phyloP scores from a whole-genome alignment of 176 grass and related monocot genomes.

The Poa annua region DNA sequence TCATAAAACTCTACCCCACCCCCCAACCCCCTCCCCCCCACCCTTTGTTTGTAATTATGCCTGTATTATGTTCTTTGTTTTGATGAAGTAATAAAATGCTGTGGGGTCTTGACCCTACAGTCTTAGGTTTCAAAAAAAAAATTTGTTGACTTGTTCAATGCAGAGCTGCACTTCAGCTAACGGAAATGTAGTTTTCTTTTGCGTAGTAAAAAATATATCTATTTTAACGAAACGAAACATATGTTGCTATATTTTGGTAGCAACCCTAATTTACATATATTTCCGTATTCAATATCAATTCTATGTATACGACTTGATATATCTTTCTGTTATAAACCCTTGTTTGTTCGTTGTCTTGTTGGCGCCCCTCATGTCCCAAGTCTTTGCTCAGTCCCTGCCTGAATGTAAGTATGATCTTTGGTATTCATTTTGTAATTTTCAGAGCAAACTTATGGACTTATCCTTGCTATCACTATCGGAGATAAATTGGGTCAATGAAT shows the following conservation, averaged over 20 bases:
- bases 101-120: too few relatives aligned
- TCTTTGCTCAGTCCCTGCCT: not conserved
- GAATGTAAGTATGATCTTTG: not conserved
- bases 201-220: not conserved
- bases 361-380: not conserved
- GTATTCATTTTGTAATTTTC: slow-evolving; percentile 33
- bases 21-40: too few relatives aligned
- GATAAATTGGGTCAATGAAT: slow-evolving; percentile 83
- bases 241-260: slow-evolving; percentile 6
- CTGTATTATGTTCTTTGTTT: too few relatives aligned
- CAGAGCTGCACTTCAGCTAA: not conserved
- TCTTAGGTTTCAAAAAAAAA: too few relatives aligned
- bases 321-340: not conserved
- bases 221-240: not conserved
- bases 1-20: too few relatives aligned
- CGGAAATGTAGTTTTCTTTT: slow-evolving; percentile 11
- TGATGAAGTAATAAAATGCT: too few relatives aligned
- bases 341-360: not conserved
- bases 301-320: slow-evolving; percentile 2
- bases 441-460: slow-evolving; percentile 76
- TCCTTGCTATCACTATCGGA: slow-evolving; percentile 72
- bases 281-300: not conserved
- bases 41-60: too few relatives aligned
- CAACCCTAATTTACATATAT: slow-evolving; percentile 6
- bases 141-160: slow-evolving; percentile 22